These are phyloP conservation scores for Clarireedia hainanense DNA, from an alignment of 2,329 filamentous ascomycete species.

Conservation along the genomic window DNA sequence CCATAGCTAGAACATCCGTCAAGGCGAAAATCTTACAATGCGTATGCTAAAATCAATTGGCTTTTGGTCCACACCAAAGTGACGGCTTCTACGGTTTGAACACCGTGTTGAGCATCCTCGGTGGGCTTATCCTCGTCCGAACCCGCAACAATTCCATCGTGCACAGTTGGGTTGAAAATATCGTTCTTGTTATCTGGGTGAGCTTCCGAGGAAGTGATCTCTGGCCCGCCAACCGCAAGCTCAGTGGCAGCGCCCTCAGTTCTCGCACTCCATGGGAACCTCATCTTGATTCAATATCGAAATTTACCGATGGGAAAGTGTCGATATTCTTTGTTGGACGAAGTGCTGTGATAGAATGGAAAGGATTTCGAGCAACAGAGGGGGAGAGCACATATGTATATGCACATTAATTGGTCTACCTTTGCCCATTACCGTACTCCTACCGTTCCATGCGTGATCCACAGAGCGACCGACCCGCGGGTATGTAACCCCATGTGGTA, in stretches of 20 bases:
- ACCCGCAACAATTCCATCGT: background rate
- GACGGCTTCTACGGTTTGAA: conserved; percentile 22
- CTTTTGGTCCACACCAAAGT: conserved; percentile 23
- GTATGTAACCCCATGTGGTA: no score
- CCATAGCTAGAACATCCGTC: background rate
- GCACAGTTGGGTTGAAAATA: background rate
- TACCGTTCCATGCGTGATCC: no score
- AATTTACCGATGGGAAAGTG: no score
- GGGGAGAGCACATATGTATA: no score
- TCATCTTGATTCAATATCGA: no score
- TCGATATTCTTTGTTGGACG: no score
- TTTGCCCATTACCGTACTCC: no score
- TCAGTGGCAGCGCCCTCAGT: background rate
- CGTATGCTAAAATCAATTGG: conserved; percentile 21
- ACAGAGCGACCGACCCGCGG: no score
- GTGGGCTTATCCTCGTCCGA: conserved; percentile 7
- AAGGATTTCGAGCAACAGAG: no score
- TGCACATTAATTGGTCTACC: no score
- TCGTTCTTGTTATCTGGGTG: conserved; percentile 1
- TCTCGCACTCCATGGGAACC: background rate
- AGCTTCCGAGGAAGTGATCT: background rate
- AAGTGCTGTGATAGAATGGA: no score
- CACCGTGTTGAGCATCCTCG: conserved; percentile 17
- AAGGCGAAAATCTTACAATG: conserved; percentile 12
- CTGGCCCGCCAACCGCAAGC: background rate